Conservation (phyloP, 441 rosid species). For the Codiaeum variegatum region DNA sequence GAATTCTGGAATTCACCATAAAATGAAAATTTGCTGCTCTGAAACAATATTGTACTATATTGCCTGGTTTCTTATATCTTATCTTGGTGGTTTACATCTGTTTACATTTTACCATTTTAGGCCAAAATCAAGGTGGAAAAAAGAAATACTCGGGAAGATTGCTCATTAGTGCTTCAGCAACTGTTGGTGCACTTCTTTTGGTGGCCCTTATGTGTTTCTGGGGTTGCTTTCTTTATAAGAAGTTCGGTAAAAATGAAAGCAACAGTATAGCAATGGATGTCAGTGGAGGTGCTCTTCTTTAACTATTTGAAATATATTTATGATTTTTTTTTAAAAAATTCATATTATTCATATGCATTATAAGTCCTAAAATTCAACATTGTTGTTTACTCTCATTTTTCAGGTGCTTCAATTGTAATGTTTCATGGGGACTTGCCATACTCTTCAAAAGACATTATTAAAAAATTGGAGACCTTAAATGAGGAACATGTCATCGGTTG, state of each 20-base stretch:
- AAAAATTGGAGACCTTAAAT: slow-evolving; percentile 72
- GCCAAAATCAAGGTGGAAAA: slow-evolving; percentile 55
- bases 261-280: slow-evolving; percentile 82
- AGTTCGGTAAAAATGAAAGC: slow-evolving; percentile 80
- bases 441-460: slow-evolving; percentile 87
- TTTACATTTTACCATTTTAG: slow-evolving; percentile 34
- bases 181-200: slow-evolving; percentile 89
- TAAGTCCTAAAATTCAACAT: slow-evolving; percentile 18
- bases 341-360: too few species aligned
- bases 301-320: slow-evolving; percentile 11
- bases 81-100: slow-evolving; percentile 16
- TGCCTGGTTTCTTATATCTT: slow-evolving; percentile 7
- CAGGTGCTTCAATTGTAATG: slow-evolving; percentile 95
- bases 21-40: slow-evolving; percentile 9
- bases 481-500: slow-evolving; percentile 86
- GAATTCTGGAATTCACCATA: not conserved
- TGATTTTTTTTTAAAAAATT: not conserved
- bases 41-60: slow-evolving; percentile 5
- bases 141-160: slow-evolving; percentile 77
- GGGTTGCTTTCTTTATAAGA: slow-evolving; percentile 98
- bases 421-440: slow-evolving; percentile 99
- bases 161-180: slow-evolving; percentile 88
- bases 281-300: slow-evolving; percentile 63
- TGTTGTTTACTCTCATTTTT: slow-evolving; percentile 20
- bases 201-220: slow-evolving; percentile 99